Evolutionary conservation across 345 rosid species (phyloP), one percentile per base, ranked within the genome.

Genomic region (Salix viminalis): DNA sequence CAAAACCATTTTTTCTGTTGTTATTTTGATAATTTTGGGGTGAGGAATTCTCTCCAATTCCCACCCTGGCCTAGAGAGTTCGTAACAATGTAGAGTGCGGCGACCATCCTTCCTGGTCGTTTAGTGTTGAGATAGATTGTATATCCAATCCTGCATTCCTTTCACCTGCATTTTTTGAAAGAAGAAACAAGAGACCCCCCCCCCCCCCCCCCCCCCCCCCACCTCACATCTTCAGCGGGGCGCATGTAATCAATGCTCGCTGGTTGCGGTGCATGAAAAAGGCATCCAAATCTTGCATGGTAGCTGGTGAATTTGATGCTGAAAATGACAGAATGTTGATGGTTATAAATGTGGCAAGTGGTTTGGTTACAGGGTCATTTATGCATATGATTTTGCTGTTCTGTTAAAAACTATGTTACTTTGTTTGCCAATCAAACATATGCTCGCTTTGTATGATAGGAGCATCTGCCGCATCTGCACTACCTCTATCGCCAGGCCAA

Each of bases 401-500:
- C 11, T 21, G 16, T 21, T 61, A 2, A 12, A 7, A 61, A 61
- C 30, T 23, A 26, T 61, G 24, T 9, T 61, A 23, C 13, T 26
- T 26, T n/a, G 13, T 60, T 60, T 23, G 32, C 13, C 26, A n/a
- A 23, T 60, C 65, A 60, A 60, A 60, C 23, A 21, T 60, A 60
- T 60, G 65, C 5, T 60, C 6, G 65, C 11, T 60, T 10, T 10
- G 14, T 24, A 1, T 61, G 28, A 7, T 1, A 61, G 65, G 6
- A 66, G 42, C n/a, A 32, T 66, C 37, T n/a, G 0, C 34, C 0
- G 74, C 83, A 12, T 70, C 72, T 21, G 82, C 86, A 0, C 88
- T 87, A 12, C 77, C 86, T 15, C 86, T 77, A 2, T 61, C 90
- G 66, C 86, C 86, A 4, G 85, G 80, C 21, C 41, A 16, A 46